Evolutionary conservation across 2,329 filamentous ascomycete genomes (phyloP), one percentile per base, ranked within the genome.

Genomic region (Aspergillus luchuensis): DNA sequence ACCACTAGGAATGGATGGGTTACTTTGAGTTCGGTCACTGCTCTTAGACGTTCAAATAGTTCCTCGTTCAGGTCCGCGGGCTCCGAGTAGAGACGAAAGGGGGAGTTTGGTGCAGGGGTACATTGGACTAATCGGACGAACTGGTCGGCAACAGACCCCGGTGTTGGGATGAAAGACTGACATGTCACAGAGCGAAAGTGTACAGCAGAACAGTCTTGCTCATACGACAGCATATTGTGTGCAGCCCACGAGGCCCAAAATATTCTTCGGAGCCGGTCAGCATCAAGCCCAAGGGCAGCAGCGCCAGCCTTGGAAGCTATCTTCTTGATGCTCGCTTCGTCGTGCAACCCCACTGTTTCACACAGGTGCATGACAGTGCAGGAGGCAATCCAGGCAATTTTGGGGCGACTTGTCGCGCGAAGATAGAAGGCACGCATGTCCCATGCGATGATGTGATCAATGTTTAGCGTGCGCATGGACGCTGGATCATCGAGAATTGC

Each of bases 221-320:
- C 72, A 60, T 74, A 74, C 4, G 69, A 74, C 5, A 74, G 59
- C 67, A 74, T 72, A 10, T 57, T 56, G 60, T 74, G 72, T 7
- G 64, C 72, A 4, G 72, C 70, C 72, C 72, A 74, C 2, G 68
- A 66, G 57, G 73, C 63, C 72, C 71, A 74, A 49, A 74, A 74
- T n/a, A 74, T 74, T 17, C 72, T 52, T 51, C 70, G 66, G 54
- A 73, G 62, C 2, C 71, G 69, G 52, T 74, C 72, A 2, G 64
- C 66, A 65, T 74, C 71, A 65, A 73, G 63, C 19, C 72, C 72
- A 53, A 64, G 15, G 4, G 17, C 48, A 28, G 59, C 65, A n/a
- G 67, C 63, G n/a, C 63, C 59, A 2, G 70, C 58, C 8, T 61
- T 36, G 1, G 69, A 71, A 21, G 70, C 67, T 11, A 74, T 70